Evolutionary conservation across 2,329 filamentous ascomycete species (phyloP), one percentile per base, ranked within the genome.

Genomic region (Emericellopsis atlantica): DNA sequence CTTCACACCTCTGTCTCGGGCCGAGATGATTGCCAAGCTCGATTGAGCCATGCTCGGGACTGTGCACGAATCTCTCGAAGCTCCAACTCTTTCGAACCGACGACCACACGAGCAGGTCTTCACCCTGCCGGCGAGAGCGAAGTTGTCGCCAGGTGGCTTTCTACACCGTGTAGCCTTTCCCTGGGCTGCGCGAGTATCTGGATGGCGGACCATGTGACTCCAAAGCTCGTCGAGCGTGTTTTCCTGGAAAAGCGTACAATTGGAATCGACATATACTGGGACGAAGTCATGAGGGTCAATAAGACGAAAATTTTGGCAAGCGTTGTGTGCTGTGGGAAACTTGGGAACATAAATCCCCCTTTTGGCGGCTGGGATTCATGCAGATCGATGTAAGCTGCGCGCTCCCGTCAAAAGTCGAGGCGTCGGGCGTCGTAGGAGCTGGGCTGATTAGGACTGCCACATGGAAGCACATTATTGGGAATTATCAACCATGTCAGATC

Each of bases 11-110:
- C 72, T 98, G 69, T 70, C 83, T 55, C 94, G 88, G 71, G 83
- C 92, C 55, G 87, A 95, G 62, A 96, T 98, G 92, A 86, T 95
- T 69, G 92, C 92, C 44, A 87, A 89, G 64, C 73, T 98, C 64
- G 92, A 98, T 67, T 98, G 83, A 89, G 64, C 43, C 16, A n/a
- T 22, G 32, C 41, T 45, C 44, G 46, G 39, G 42, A 48, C 45
- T 46, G 49, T 48, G 47, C 48, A 48, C 51, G 55, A 52, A 50
- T 31, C 26, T 29, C 26, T 29, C 26, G 26, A 29, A 29, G 8
- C 9, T 29, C 26, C 26, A 29, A 9, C 26, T 29, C 26, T 29
- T 21, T 29, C 26, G 26, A 29, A 29, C 26, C 26, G 26, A 29
- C 26, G 26, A 12, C 12, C 26, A 29, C 12, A 29, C 9, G 26